Evolutionary conservation across 768 basidiomycete species (phyloP), one percentile per base, ranked within the genome.

Genomic region (Cystofilobasidium ferigula): DNA sequence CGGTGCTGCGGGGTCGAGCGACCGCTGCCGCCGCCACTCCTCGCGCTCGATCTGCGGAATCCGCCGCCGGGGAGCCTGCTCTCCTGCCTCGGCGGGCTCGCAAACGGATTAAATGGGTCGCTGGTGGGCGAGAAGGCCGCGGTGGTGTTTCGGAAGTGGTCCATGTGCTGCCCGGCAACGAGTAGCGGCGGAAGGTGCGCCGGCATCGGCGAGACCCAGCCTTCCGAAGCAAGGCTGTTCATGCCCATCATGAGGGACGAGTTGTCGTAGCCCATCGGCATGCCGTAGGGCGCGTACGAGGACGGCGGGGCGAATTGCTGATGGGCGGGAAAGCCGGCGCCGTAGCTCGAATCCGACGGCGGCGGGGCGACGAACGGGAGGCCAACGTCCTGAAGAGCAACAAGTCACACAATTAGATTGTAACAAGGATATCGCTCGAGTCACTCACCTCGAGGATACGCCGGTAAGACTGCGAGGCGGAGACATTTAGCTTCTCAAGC

Each of bases 401-500:
- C n/a, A n/a, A n/a, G n/a, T n/a, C n/a, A n/a, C n/a, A n/a, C n/a
- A n/a, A n/a, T n/a, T n/a, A n/a, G n/a, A n/a, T n/a, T n/a, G n/a
- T n/a, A n/a, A n/a, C n/a, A n/a, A n/a, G n/a, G n/a, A n/a, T n/a
- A n/a, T n/a, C n/a, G n/a, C n/a, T n/a, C n/a, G n/a, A n/a, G n/a
- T n/a, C n/a, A 47, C 63, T 45, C 34, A 65, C 63, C 57, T 95
- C 91, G 63, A 95, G 88, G 57, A 98, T 80, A 66, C 89, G 83
- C 68, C 90, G 86, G 76, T 97, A 98, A 18, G 91, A 89, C 71
- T 93, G 92, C 7, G 89, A 89, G n/a, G 88, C 85, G 61, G 88
- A 87, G 48, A 93, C 93, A 78, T 93, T 91, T 63, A 98, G 80
- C 72, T 88, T 60, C 54, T 89, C 88, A 66, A 98, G 78, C 34